A percentile compares a stretch with the other conserved stretches of the same genome.
Evolutionary conservation across 345 rosid genomes (phyloP).

Genomic region (Aquilaria malaccensis): DNA sequence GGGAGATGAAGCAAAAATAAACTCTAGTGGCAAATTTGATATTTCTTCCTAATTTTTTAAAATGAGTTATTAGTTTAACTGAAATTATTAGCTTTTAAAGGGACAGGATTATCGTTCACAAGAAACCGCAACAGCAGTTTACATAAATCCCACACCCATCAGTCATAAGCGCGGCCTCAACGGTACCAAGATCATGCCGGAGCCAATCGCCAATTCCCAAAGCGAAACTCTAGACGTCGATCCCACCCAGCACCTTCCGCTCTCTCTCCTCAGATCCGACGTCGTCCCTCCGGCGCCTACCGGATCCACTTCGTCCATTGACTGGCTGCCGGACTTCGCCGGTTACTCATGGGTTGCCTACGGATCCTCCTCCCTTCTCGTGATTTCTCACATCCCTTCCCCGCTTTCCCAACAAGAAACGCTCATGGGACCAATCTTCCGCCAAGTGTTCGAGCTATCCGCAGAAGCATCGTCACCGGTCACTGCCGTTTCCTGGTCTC

Average conservation of each 20-base stretch:
- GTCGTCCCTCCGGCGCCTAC: conserved; percentile 63
- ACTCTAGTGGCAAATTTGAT: too few species aligned
- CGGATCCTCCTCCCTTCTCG: conserved; percentile 83
- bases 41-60: too few species aligned
- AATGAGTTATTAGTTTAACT: too few species aligned
- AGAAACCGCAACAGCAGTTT: too few species aligned
- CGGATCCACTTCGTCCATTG: conserved; percentile 54
- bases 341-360: conserved; percentile 95
- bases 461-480: conserved; percentile 33
- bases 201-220: conserved; percentile 20
- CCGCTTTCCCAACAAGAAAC: conserved; percentile 58
- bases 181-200: conserved; percentile 25
- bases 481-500: conserved; percentile 74
- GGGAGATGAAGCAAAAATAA: too few species aligned
- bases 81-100: too few species aligned
- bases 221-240: conserved; percentile 26
- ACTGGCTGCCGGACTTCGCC: conserved; percentile 77
- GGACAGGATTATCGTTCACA: too few species aligned
- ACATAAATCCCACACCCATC: too few species aligned
- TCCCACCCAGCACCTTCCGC: conserved; percentile 53
- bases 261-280: conserved; percentile 54
- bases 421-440: conserved; percentile 55
- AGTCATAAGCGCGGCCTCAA: too few species aligned
- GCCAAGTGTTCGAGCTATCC: conserved; percentile 72
- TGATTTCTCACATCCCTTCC: conserved; percentile 85